Conservation (phyloP, 2,329 filamentous ascomycete genomes). For the Diaporthe caulivora region DNA sequence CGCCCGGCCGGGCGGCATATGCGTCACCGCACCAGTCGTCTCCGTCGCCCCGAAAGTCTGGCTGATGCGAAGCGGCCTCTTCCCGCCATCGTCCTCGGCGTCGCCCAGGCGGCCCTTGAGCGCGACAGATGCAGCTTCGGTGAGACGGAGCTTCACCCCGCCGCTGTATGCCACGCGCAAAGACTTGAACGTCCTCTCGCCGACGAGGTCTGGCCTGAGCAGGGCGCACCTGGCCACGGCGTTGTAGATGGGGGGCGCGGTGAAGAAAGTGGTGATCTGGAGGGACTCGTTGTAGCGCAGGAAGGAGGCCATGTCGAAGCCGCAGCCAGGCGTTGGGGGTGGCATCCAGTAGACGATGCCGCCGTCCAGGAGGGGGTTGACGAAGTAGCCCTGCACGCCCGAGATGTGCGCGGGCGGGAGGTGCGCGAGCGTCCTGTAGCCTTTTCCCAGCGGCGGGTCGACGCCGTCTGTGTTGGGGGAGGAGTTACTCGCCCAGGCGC, state of each 20-base stretch:
- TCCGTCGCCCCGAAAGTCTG: neutral
- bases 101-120: neutral
- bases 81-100: neutral
- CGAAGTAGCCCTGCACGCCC: neutral
- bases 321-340: neutral
- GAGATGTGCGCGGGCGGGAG: slow-evolving; percentile 3
- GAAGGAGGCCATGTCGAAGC: neutral
- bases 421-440: neutral
- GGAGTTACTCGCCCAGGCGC: neutral
- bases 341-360: slow-evolving; percentile 6
- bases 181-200: neutral
- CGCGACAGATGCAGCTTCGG: neutral
- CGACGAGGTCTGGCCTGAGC: neutral
- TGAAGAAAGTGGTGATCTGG: neutral
- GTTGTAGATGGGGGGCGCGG: neutral
- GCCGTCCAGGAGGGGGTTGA: slow-evolving; percentile 11
- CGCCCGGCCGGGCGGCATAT: neutral
- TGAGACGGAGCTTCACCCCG: neutral
- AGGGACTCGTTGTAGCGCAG: neutral
- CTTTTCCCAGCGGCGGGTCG: neutral
- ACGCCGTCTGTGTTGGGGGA: no score
- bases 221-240: neutral
- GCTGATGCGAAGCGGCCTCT: neutral
- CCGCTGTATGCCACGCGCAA: slow-evolving; percentile 5
- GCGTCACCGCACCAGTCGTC: neutral